Base-by-base conservation (phyloP, 2,329 filamentous ascomycete genomes). In the Neofusicoccum umdonicola region DNA sequence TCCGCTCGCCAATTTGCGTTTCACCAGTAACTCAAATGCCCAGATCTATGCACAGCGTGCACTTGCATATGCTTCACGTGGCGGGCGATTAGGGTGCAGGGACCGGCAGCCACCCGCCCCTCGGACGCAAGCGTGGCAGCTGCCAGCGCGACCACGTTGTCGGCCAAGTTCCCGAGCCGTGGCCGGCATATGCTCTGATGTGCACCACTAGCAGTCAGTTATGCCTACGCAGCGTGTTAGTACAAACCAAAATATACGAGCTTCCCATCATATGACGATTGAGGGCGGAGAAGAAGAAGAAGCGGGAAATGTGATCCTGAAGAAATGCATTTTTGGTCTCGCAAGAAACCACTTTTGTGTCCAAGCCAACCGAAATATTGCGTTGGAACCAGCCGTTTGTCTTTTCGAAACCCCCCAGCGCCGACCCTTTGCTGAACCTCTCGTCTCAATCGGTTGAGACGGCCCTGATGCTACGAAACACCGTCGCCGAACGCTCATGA, bases 391-490 rank as follows among this genome's bases (percentile, higher is more conserved):
- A 57, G 39, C 39, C 44, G 22, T 44, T n/a, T 37, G 27, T 39
- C 45, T 48, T 56, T 56, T 39, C 41, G 41, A 63, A 37, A 63
- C 34, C 41, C 61, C 48, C 37, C 27, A 54, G 48, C 61, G 48
- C 61, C 51, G 50, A 54, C 50, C 48, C 47, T 35, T 54, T 63
- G 48, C 39, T 34, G 50, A 39, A 34, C 27, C 61, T 35, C 17
- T 39, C 61, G 50, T 54, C 56, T 35, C 42, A 45, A 34, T 44
- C 44, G 54, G 42, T 35, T 37, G 42, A 54, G 61, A 54, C 50
- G 50, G 42, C 41, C 61, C 50, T 45, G 50, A 63, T 63, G 61
- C 50, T 50, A 54, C 61, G 61, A 63, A 63, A 63, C 61, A 56
- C 50, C 41, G 41, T 63, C 37, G 61, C 50, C 51, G 61, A 56